These are phyloP conservation scores for Paxillus rubicundulus DNA, from an alignment of 768 basidiomycete species.

Conservation along the genomic window DNA sequence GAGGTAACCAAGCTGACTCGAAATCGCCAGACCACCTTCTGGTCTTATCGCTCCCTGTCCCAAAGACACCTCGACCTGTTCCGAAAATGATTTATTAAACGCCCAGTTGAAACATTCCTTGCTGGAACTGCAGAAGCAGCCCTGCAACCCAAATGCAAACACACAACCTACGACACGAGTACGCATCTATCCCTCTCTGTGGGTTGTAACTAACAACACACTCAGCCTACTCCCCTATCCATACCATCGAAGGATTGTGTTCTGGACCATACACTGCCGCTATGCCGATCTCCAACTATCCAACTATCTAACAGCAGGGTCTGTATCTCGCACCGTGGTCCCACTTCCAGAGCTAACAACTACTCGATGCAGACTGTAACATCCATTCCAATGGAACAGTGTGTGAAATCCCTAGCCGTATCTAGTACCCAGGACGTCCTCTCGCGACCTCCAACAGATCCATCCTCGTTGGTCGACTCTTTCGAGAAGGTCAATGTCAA, in stretches of 20 bases:
- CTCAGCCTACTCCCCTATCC: slow-evolving; percentile 1
- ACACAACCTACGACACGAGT: background rate
- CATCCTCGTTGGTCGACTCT: background rate
- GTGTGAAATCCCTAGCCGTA: background rate
- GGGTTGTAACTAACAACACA: background rate
- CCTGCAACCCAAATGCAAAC: background rate
- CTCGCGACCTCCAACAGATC: background rate
- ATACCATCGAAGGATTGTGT: background rate
- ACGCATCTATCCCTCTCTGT: background rate
- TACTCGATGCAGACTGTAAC: slow-evolving; percentile 6
- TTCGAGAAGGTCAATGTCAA: background rate
- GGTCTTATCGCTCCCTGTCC: slow-evolving; percentile 1
- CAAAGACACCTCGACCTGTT: background rate
- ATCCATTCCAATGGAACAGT: slow-evolving; percentile 2
- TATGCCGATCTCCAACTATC: background rate
- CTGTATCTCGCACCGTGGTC: background rate
- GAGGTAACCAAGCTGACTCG: background rate
- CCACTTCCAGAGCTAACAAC: background rate
- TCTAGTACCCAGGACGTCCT: background rate
- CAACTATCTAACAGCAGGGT: slow-evolving; percentile 9
- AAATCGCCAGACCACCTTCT: slow-evolving; percentile 5
- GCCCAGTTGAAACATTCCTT: slow-evolving; percentile 5
- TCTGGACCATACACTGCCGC: background rate
- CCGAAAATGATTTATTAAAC: background rate
- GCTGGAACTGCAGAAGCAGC: background rate